Conservation (phyloP, 1,139 yeast genomes). For the Wickerhamiella pararugosa region DNA sequence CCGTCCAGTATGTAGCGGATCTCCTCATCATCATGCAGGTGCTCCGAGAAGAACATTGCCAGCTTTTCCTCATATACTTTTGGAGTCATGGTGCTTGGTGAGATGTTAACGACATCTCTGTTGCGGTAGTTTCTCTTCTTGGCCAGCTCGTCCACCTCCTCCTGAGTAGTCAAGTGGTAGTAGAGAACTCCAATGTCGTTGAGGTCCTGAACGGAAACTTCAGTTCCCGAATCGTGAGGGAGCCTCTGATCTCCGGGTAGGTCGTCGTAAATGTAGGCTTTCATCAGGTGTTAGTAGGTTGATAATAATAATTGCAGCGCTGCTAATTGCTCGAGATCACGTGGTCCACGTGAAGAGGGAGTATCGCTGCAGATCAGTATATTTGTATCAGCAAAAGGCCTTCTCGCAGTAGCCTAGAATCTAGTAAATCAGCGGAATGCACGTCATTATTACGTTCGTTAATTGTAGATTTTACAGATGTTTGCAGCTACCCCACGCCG, state of each 20-base stretch:
- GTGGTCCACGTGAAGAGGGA: too few species aligned
- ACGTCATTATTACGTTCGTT: too few species aligned
- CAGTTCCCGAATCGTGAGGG: slow-evolving; percentile 51
- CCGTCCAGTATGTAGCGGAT: slow-evolving; percentile 83
- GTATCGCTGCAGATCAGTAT: too few species aligned
- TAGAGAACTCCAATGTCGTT: slow-evolving; percentile 57
- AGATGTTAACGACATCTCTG: slow-evolving; percentile 55
- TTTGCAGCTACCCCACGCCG: too few species aligned
- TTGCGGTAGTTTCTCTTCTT: slow-evolving; percentile 58
- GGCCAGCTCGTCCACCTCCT: slow-evolving; percentile 55
- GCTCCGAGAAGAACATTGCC: slow-evolving; percentile 65
- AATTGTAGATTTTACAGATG: too few species aligned
- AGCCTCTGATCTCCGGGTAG: slow-evolving; percentile 52
- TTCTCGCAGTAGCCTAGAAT: too few species aligned
- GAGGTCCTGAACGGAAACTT: slow-evolving; percentile 37
- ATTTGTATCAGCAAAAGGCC: too few species aligned
- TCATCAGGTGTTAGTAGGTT: slow-evolving; percentile 19
- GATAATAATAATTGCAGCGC: background rate
- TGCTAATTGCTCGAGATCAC: too few species aligned
- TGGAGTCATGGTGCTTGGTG: slow-evolving; percentile 41
- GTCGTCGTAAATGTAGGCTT: slow-evolving; percentile 61
- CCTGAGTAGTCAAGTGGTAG: slow-evolving; percentile 35
- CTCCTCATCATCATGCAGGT: slow-evolving; percentile 94
- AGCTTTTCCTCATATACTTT: slow-evolving; percentile 51
- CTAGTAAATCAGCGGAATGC: too few species aligned